Evolutionary conservation across 1,284 basidiomycete species (phyloP).

Genomic region (Mycosarcoma mackinlayi): DNA sequence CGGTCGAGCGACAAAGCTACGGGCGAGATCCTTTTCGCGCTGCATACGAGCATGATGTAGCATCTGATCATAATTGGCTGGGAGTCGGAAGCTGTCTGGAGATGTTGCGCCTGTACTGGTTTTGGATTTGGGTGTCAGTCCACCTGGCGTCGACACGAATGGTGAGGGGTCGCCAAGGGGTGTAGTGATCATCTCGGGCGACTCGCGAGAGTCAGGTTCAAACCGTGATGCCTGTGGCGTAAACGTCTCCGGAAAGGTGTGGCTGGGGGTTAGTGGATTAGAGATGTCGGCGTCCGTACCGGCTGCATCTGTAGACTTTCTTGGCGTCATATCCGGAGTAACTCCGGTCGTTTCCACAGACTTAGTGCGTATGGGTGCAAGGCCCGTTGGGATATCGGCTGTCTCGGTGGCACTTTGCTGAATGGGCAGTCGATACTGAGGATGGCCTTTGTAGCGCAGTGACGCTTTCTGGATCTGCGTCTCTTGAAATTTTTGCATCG

Average conservation of each 20-base stretch:
- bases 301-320: not conserved
- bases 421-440: constrained; percentile 3
- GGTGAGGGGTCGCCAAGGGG: constrained; percentile 1
- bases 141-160: constrained; percentile 4
- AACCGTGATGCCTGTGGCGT: not conserved
- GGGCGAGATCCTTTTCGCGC: not conserved
- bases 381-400: constrained; percentile 2
- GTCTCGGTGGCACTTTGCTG: not conserved
- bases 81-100: constrained; percentile 6
- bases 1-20: not conserved
- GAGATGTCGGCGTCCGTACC: constrained; percentile 22
- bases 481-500: constrained; percentile 6
- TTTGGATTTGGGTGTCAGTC: not conserved
- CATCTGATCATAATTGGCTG: constrained; percentile 13
- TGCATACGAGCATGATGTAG: not conserved
- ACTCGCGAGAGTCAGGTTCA: not conserved
- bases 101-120: not conserved
- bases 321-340: constrained; percentile 7
- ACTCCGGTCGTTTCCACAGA: not conserved
- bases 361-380: constrained; percentile 5
- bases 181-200: not conserved
- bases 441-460: constrained; percentile 26
- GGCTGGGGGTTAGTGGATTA: constrained; percentile 2
- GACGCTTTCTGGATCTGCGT: constrained; percentile 16
- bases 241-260: not conserved